These are phyloP conservation scores for Arthrobotrys sinensis DNA, from an alignment of 2,329 filamentous ascomycete genomes.

Conservation along the genomic window DNA sequence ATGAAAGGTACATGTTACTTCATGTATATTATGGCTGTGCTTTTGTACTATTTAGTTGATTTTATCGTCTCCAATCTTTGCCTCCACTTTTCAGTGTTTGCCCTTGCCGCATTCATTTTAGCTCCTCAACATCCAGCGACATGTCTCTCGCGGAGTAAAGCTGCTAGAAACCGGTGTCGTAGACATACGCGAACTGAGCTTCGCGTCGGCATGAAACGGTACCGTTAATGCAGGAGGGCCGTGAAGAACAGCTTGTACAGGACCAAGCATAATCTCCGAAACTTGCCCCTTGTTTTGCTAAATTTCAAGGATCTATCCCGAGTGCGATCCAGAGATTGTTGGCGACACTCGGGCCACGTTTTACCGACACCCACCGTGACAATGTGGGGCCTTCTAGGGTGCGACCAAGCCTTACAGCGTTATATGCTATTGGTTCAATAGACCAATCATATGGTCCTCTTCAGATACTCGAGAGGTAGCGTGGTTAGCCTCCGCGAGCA, in stretches of 20 bases:
- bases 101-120: conserved; percentile 4
- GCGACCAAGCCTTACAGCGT: conserved; percentile 13
- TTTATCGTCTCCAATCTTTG: not conserved
- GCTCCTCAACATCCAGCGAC: too few species aligned
- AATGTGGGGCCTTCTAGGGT: conserved; percentile 31
- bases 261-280: conserved; percentile 32
- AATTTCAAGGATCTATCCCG: conserved; percentile 43
- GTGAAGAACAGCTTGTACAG: not conserved
- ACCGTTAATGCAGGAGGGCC: conserved; percentile 1
- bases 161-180: not conserved
- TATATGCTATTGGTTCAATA: conserved; percentile 5
- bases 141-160: not conserved
- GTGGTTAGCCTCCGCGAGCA: conserved; percentile 24
- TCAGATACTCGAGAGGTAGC: not conserved
- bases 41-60: conserved; percentile 22
- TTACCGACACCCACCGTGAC: conserved; percentile 31
- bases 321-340: conserved; percentile 52
- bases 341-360: conserved; percentile 50
- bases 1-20: conserved; percentile 28
- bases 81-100: not conserved
- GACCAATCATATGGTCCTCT: not conserved
- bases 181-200: not conserved
- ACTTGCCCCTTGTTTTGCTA: conserved; percentile 42
- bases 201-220: not conserved
- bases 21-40: conserved; percentile 11